phyloP scores from a whole-genome alignment of 176 grass and related monocot genomes.

The Zea mays region DNA sequence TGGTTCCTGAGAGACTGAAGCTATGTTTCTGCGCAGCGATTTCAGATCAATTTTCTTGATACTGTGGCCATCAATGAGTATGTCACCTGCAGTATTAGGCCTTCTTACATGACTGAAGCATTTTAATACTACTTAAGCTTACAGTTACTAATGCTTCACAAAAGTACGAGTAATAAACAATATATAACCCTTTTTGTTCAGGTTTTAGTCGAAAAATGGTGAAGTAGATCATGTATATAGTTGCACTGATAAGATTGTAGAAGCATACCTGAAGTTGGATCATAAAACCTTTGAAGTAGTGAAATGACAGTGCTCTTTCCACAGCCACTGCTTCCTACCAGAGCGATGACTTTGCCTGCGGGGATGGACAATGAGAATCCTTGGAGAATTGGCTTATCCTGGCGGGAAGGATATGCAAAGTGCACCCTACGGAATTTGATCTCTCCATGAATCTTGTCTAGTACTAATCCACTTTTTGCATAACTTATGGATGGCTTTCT shows the following conservation, averaged over 20 bases:
- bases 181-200: not conserved
- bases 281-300: constrained; percentile 62
- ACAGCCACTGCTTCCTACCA: constrained; percentile 57
- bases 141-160: constrained; percentile 8
- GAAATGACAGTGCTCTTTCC: constrained; percentile 64
- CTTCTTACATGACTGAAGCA: not conserved
- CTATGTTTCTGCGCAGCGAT: constrained; percentile 49
- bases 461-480: constrained; percentile 31
- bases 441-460: constrained; percentile 44
- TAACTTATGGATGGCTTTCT: constrained; percentile 49
- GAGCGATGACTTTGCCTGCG: constrained; percentile 43
- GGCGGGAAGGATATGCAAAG: constrained; percentile 57
- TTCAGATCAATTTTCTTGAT: constrained; percentile 49
- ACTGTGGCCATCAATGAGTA: constrained; percentile 53
- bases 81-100: constrained; percentile 39
- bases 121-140: constrained; percentile 9
- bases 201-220: not conserved
- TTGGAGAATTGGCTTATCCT: constrained; percentile 40
- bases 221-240: not conserved
- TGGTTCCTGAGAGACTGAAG: constrained; percentile 53
- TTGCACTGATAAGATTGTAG: constrained; percentile 14
- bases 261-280: constrained; percentile 39
- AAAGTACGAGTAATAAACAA: not conserved
- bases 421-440: constrained; percentile 45
- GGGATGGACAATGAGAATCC: constrained; percentile 46